Percentiles rank a stretch among this genome's conserved stretches.
Conservation (phyloP, 345 rosid species). For the Melaleuca alternifolia region DNA sequence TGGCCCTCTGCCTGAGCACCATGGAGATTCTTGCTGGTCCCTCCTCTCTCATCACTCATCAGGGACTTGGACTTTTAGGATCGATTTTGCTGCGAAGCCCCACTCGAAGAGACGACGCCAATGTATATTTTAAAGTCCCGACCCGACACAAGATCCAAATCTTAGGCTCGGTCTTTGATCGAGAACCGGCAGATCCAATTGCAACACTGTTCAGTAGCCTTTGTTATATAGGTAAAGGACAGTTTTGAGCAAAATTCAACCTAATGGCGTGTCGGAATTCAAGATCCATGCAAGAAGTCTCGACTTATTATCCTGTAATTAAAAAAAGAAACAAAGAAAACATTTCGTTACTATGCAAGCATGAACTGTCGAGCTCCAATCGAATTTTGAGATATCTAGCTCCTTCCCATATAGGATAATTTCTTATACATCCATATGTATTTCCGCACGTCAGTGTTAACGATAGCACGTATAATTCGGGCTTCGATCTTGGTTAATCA, state of each 20-base stretch:
- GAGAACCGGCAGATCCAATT: neutral
- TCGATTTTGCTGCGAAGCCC: neutral
- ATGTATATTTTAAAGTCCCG: neutral
- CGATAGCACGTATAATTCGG: neutral
- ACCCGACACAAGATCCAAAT: neutral
- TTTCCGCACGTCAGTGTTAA: neutral
- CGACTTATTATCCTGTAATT: neutral
- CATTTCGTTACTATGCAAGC: neutral
- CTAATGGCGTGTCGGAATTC: too few relatives aligned
- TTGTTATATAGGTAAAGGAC: too few relatives aligned
- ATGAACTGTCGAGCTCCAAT: too few relatives aligned
- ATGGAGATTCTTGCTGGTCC: neutral
- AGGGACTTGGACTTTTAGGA: neutral
- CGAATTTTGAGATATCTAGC: neutral
- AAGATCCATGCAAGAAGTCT: too few relatives aligned
- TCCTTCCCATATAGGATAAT: neutral
- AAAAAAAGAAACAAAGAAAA: neutral
- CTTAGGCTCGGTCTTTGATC: neutral
- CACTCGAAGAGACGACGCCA: neutral
- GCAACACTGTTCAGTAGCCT: neutral
- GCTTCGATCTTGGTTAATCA: accelerated
- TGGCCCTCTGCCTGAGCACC: neutral
- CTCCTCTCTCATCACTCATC: neutral
- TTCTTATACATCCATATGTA: neutral
- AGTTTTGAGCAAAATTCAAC: neutral